Base-by-base conservation (phyloP, 805 yeast species). In the Naumovozyma dairenensis region DNA sequence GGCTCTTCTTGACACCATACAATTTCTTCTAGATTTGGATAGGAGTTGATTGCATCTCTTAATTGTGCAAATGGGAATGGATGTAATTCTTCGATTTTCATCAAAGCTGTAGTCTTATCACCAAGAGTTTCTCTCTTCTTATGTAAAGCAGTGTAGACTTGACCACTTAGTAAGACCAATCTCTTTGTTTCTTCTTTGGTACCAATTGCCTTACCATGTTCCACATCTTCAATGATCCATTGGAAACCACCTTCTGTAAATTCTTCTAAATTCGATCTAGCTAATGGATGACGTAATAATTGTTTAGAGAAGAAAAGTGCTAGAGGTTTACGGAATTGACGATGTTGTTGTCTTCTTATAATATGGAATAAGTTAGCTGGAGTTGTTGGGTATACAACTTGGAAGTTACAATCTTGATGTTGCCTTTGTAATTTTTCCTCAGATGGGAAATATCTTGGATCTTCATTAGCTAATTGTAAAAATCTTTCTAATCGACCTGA, bases 1-100 rank as follows among this genome's bases (percentile, higher is more conserved):
- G 97, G 97, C 72, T 92, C 99, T 67, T 92, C 99, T 70, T 92
- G 98, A 65, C 93, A 81, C 89, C 87, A 92, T 31, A 87, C 93
- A 47, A 92, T 66, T 60, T 92, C 98, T 60, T 81, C 78, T 42
- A 80, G 59, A 60, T 76, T 77, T 53, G 93, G 85, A 70, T 80
- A 92, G 31, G 76, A 59, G 64, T 81, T 69, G 51, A 92, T 66
- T 18, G 84, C 66, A 48, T 89, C 96, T 57, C 84, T 80, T 51
- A 92, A 65, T 68, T 84, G 96, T 36, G 92, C 87, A 66, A 69
- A 92, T 64, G 98, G 98, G 96, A 92, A 92, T 63, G 99, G 99
- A 59, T 92, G 96, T 54, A 87, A 59, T 70, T 92, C 97, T 67
- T 92, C 99, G 51, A 92, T 55, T 66, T 78, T 84, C 53, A 87